phyloP scores from a whole-genome alignment of 2,329 filamentous ascomycete genomes.

The Chlorencoelia australis region DNA sequence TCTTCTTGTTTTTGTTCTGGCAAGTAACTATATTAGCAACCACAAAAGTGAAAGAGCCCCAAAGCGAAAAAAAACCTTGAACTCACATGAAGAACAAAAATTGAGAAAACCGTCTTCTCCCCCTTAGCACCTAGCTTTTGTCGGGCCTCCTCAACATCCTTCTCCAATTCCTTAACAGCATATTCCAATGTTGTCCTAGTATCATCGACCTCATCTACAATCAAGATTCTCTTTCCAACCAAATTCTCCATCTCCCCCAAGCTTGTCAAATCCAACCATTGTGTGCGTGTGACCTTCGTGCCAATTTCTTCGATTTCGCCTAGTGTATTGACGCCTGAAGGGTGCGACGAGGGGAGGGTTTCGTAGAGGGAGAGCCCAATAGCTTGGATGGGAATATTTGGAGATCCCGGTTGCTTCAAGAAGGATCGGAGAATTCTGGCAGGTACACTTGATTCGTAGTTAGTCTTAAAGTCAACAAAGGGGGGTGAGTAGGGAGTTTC shows the following conservation, averaged over 20 bases:
- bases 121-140: constrained; percentile 58
- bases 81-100: constrained; percentile 85
- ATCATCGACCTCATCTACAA: constrained; percentile 93
- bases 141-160: constrained; percentile 80
- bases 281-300: constrained; percentile 91
- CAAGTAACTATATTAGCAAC: not conserved
- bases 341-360: constrained; percentile 50
- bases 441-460: no score
- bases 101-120: constrained; percentile 79
- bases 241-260: constrained; percentile 78
- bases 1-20: constrained; percentile 92
- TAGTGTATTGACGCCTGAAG: constrained; percentile 37
- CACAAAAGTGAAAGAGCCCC: not conserved
- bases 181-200: constrained; percentile 91
- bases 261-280: constrained; percentile 89
- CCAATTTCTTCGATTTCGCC: constrained; percentile 57
- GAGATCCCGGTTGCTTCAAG: constrained; percentile 74
- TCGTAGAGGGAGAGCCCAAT: constrained; percentile 98
- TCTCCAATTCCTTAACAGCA: constrained; percentile 83
- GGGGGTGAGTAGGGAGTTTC: no score
- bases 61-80: not conserved
- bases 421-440: constrained; percentile 96
- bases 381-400: constrained; percentile 98
- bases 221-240: constrained; percentile 82
- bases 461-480: no score